Conservation (phyloP, 163 green algal species). For the Volvox carteri region DNA sequence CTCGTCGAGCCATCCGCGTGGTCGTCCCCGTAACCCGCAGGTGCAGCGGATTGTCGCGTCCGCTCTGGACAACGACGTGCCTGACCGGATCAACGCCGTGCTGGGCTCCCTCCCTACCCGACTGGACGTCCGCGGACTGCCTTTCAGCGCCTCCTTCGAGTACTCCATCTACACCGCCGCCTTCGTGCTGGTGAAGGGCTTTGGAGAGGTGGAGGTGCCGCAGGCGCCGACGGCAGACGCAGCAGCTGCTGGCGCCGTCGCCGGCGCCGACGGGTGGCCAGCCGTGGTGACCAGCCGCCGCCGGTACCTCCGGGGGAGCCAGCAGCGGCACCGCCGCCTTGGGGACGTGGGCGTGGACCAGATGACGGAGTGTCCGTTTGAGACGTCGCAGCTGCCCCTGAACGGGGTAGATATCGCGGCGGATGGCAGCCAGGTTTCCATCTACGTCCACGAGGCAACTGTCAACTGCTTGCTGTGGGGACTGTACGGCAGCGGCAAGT, state of each 20-base stretch:
- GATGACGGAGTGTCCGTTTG: constrained; percentile 57
- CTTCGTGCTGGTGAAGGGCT: constrained; percentile 68
- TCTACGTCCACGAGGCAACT: constrained; percentile 62
- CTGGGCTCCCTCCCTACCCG: constrained; percentile 57
- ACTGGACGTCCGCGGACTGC: constrained; percentile 58
- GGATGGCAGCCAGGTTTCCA: constrained; percentile 48
- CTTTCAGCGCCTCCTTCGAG: constrained; percentile 56
- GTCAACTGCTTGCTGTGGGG: constrained; percentile 67
- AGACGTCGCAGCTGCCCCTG: constrained; percentile 51
- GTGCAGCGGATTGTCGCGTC: constrained; percentile 45
- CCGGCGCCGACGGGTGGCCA: background rate
- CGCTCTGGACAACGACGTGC: constrained; percentile 55
- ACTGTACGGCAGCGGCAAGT: constrained; percentile 41
- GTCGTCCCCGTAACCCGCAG: no score
- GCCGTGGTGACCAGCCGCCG: background rate
- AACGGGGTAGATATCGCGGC: constrained; percentile 13
- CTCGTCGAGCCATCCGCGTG: no score
- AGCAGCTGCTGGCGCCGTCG: background rate
- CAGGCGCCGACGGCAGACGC: background rate
- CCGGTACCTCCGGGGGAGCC: background rate
- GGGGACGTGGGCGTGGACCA: background rate
- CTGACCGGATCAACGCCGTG: constrained; percentile 54
- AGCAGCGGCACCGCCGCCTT: background rate
- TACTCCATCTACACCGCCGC: constrained; percentile 59
- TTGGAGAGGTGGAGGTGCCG: constrained; percentile 42